phyloP scores from a whole-genome alignment of 345 rosid species.

The Raphanus sativus region DNA sequence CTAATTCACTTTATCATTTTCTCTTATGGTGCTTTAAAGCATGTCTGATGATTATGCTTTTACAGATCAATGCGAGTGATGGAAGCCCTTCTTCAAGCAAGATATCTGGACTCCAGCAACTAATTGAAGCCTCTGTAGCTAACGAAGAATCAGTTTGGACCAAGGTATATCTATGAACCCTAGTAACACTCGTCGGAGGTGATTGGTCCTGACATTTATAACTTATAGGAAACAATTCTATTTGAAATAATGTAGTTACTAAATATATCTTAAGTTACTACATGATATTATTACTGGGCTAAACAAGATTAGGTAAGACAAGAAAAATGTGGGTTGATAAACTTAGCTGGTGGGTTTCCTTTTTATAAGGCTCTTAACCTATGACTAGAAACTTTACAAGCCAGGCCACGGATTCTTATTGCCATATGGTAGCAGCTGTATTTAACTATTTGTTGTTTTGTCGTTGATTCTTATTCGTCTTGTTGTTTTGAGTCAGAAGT shows the following conservation, averaged over 20 bases:
- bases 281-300: slow-evolving; percentile 12
- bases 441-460: not conserved
- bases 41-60: slow-evolving; percentile 18
- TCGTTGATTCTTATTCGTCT: slow-evolving; percentile 9
- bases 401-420: not conserved
- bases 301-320: not conserved
- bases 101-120: slow-evolving; percentile 74
- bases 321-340: not conserved
- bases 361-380: not conserved
- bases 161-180: slow-evolving; percentile 50
- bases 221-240: not conserved
- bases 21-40: slow-evolving; percentile 7
- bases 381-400: not conserved
- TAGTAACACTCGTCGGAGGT: slow-evolving; percentile 3
- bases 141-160: slow-evolving; percentile 77
- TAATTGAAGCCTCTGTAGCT: slow-evolving; percentile 73
- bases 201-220: slow-evolving; percentile 4
- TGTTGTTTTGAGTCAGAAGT: not conserved
- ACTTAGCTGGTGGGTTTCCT: slow-evolving; percentile 16
- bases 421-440: not conserved
- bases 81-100: slow-evolving; percentile 60
- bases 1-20: not conserved
- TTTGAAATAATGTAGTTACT: not conserved
- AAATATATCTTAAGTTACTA: not conserved
- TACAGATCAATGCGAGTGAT: slow-evolving; percentile 72